Evolutionary conservation across 164 flowering plant genomes (phyloP), one percentile per base, ranked within the genome.

Genomic region (Kingdonia uniflora): DNA sequence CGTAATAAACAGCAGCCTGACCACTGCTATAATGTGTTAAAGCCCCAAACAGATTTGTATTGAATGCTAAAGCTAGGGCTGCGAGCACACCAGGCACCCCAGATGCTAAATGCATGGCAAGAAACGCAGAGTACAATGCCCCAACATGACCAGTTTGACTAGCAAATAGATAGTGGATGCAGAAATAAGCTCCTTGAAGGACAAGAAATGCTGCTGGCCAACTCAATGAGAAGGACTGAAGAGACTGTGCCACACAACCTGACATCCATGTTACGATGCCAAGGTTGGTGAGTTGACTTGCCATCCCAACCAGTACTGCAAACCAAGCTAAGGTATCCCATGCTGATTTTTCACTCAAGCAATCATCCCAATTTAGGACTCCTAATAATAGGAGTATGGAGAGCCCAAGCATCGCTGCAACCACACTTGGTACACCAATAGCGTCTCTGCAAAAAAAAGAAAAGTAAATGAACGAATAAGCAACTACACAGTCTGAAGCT

Each of bases 81-180:
- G 96, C 78, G 47, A 91, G 50, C 6, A 77, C 70, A 49, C 86
- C 80, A 22, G 96, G 97, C 7, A 81, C 95, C 40, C 92, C 87
- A 37, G 96, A 76, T 35, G 91, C 97, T 64, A 85, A 50, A 49
- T 85, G 73, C 96, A 91, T 87, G 10, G 99, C 94, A 19, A 92
- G 82, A 55, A 92, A 92, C 17, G 99, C 99, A 23, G 99, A 82
- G 69, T 69, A 92, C 21, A 92, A 64, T 26, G 95, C 99, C 20
- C 96, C 99, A 5, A 88, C 91, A 71, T 92, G 99, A 38, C 87
- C 99, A 4, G 95, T 84, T 67, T 84, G 94, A 60, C 99, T 92
- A 5, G 99, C 96, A 68, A 88, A 92, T 8, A 92, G 62, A 70
- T 92, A 92, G 69, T 92, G 99, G 65, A 84, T 75, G 16, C 73